These are phyloP conservation scores for Lachnellula arida DNA, from an alignment of 2,329 filamentous ascomycete species.

Conservation along the genomic window DNA sequence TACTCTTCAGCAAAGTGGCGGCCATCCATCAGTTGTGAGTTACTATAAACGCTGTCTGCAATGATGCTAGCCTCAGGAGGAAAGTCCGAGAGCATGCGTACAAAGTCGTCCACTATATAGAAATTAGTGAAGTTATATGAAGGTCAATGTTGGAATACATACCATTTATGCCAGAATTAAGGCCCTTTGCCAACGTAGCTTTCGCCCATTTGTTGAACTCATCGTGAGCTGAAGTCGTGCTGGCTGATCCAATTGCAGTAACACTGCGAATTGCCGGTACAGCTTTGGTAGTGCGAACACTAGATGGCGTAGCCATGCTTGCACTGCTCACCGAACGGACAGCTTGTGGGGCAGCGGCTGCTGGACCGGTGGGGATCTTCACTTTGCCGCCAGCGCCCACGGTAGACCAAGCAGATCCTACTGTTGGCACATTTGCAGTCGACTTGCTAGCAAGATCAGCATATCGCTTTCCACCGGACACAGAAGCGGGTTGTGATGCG, in stretches of 20 bases:
- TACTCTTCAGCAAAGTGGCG: constrained; percentile 94
- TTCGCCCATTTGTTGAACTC: constrained; percentile 94
- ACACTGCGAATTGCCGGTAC: constrained; percentile 45
- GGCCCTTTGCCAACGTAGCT: constrained; percentile 69
- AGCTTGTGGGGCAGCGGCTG: constrained; percentile 42
- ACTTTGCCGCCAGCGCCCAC: constrained; percentile 91
- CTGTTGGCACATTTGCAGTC: constrained; percentile 39
- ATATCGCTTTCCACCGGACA: constrained; percentile 72
- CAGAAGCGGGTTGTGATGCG: constrained; percentile 38
- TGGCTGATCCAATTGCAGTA: constrained; percentile 37
- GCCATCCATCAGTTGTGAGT: constrained; percentile 84
- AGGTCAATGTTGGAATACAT: constrained; percentile 29
- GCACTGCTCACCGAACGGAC: constrained; percentile 34
- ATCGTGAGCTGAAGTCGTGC: constrained; percentile 59
- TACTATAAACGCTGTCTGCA: constrained; percentile 82
- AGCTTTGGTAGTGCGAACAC: constrained; percentile 44
- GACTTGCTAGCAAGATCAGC: constrained; percentile 86
- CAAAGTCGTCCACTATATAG: constrained; percentile 61
- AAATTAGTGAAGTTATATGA: constrained; percentile 31
- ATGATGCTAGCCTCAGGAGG: constrained; percentile 77
- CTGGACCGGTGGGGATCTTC: constrained; percentile 64
- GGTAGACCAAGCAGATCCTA: constrained; percentile 77
- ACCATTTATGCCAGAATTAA: constrained; percentile 65
- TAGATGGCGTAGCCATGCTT: constrained; percentile 15
- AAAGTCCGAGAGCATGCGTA: constrained; percentile 68